Percentiles rank a stretch among this genome's conserved stretches.
Evolutionary conservation across 306 rosid genomes (phyloP).

Genomic region (Cucurbita argyrosperma): DNA sequence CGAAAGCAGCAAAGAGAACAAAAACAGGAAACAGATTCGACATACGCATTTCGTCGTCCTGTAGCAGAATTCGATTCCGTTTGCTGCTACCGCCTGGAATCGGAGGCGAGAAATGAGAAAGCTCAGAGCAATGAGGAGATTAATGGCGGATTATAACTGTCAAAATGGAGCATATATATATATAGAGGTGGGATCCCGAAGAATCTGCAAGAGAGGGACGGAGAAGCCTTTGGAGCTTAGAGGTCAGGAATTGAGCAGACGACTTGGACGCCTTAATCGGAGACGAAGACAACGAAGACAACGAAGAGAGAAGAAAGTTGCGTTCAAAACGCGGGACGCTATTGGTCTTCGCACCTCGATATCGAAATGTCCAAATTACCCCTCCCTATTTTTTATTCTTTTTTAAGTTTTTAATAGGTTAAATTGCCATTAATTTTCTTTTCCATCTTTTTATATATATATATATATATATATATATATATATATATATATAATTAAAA

Average conservation of each 20-base stretch:
- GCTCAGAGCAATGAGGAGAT: not conserved
- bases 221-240: not conserved
- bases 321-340: constrained; percentile 1
- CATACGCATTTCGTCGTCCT: constrained; percentile 8
- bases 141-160: not conserved
- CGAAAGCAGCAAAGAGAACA: constrained; percentile 16
- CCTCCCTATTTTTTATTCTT: not conserved
- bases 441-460: no score
- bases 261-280: not conserved
- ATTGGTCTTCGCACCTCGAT: not conserved
- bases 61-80: not conserved
- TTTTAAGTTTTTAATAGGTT: no score
- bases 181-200: not conserved
- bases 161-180: not conserved
- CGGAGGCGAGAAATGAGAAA: not conserved
- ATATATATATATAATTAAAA: no score
- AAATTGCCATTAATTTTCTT: no score
- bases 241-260: not conserved
- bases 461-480: no score
- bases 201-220: not conserved
- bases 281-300: not conserved
- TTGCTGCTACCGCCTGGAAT: not conserved
- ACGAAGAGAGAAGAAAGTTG: not conserved
- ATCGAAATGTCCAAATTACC: not conserved
- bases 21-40: not conserved